Evolutionary conservation across 495 filamentous ascomycete species (phyloP), one percentile per base, ranked within the genome.

Genomic region (Aspergillus saccharolyticus): DNA sequence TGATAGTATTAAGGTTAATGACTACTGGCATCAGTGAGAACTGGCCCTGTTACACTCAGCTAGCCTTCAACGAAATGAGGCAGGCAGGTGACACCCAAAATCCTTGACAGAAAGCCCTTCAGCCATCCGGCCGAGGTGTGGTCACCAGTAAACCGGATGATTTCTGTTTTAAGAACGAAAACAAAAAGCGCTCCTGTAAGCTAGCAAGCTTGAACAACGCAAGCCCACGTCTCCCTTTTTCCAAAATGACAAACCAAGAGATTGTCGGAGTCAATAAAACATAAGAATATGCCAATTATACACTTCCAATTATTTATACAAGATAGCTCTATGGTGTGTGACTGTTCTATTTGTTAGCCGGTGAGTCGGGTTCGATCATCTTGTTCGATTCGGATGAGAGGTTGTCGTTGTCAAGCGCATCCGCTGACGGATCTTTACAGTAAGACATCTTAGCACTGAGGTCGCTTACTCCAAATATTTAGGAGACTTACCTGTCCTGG

Each of bases 401-500:
- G 25, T 57, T 64, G 43, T 85, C 83, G 45, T 71, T 72, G 53
- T 77, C 69, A 49, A 85, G 74, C 21, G 74, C 75, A 58, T 86
- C 83, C 30, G 78, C 80, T 6, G 84, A 83, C 48, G 78, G 76
- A 62, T 85, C 83, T 85, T 61, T 1, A 16, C 24, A 20, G 47
- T 18, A 79, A 64, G 62, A 52, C 9, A 43, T 28, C 33, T 51
- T 44, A 30, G 44, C 52, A 22, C 28, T 24, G 12, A 39, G 1
- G 39, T 19, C 33, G 19, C 44, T 33, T 51, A 3, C 19, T 33
- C 7, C 33, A 12, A 28, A 16, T 46, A 24, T 47, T 16, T 44
- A 42, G 21, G 42, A 39, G 8, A 75, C 81, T 73, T 62, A 87
- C 83, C 83, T 72, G 87, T 85, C 58, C 90, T 74, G n/a, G 89